Evolutionary conservation across 1,284 basidiomycete species (phyloP).

Genomic region (Moesziomyces parantarcticus): DNA sequence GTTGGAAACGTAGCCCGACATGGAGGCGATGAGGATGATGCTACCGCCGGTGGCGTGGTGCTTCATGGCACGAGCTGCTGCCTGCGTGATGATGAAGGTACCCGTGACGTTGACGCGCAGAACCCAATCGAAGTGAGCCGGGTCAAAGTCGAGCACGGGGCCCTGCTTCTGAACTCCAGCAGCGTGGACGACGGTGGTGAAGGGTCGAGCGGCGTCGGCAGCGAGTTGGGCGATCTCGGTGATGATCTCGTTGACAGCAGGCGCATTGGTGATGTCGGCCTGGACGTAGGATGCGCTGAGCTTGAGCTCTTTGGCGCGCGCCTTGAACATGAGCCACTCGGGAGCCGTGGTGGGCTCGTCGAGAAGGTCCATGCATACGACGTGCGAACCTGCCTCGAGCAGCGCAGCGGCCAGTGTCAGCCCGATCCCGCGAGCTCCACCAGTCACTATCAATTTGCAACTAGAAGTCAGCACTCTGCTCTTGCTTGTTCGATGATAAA

Average conservation of each 20-base stretch:
- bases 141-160: conserved; percentile 77
- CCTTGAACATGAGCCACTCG: conserved; percentile 71
- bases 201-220: conserved; percentile 68
- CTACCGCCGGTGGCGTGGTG: conserved; percentile 78
- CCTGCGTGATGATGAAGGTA: conserved; percentile 80
- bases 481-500: background rate
- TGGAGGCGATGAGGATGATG: conserved; percentile 83
- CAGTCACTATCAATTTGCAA: conserved; percentile 23
- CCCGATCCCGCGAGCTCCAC: conserved; percentile 80
- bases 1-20: conserved; percentile 85
- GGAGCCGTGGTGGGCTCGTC: conserved; percentile 72
- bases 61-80: conserved; percentile 78
- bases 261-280: conserved; percentile 73
- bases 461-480: too few relatives aligned
- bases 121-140: conserved; percentile 77
- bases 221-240: conserved; percentile 51
- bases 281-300: conserved; percentile 72
- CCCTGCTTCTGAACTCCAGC: conserved; percentile 77
- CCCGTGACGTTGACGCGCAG: conserved; percentile 78
- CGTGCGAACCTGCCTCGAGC: conserved; percentile 79
- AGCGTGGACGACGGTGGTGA: conserved; percentile 80
- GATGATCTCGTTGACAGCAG: conserved; percentile 58
- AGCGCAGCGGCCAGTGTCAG: conserved; percentile 81
- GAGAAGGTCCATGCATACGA: conserved; percentile 81
- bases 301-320: conserved; percentile 71